Base-by-base conservation (phyloP, 805 yeast species). In the Wickerhamomyces bovis region DNA sequence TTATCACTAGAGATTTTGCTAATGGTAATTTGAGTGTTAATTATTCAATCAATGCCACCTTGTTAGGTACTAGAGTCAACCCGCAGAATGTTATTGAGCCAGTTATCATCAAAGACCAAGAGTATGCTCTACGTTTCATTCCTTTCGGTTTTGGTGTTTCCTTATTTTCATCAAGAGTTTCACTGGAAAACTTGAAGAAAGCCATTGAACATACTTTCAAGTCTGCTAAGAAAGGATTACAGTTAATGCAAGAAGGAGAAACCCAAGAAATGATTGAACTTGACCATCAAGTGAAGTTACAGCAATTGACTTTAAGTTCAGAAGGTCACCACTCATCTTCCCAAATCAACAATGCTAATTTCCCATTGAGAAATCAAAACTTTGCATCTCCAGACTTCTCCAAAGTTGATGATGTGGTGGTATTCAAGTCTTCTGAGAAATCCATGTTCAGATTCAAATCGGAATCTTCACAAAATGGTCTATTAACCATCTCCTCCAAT, bases 21-120 rank as follows among this genome's bases (percentile, higher is more conserved):
- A 70, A 70, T 47, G 77, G 72, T 4, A 69, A 69, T 45, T 36
- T 62, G 22, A 75, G 81, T 50, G 66, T 80, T 9, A 69, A 71
- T 44, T 80, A 80, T 51, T 68, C 77, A 1, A 73, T 80, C 26
- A 82, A 78, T 53, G 81, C 82, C 7, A 73, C 75, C 47, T 66
- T 80, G 47, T 77, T 80, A 39, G 82, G 78, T 20, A 13, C 42
- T 9, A 44, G 23, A 18, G 18, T 13, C 1, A 41, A 36, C 15
- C 2, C 22, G 13, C 25, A 36, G 12, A 16, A 36, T 12, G 23
- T 18, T 36, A 7, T 20, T 13, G 23, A 19, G 11, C 22, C 44
- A 19, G 62, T 60, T 25, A 58, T 69, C 16, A 55, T 69, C 61
- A 62, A 48, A 30, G 70, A 68, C 36, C 57, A 55, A 19, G 70